These are phyloP conservation scores for Globisporangium rhizosaccharum DNA, from an alignment of 352 stramenopile genomes.

Conservation along the genomic window DNA sequence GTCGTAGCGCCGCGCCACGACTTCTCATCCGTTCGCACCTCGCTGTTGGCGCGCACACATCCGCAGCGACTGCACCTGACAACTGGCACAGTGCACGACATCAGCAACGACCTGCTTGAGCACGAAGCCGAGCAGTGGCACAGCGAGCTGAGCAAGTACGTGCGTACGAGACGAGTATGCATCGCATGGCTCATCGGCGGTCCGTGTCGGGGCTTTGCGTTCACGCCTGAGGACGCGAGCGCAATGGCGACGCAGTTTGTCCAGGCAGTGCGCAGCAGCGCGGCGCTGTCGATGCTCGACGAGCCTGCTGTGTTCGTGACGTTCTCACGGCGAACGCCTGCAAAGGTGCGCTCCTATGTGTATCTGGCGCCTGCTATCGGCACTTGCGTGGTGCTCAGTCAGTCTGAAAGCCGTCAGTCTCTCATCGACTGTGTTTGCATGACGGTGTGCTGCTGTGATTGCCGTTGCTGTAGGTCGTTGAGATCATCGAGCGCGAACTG, in stretches of 20 bases:
- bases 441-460: not conserved
- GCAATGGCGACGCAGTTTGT: constrained; percentile 43
- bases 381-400: not conserved
- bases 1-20: constrained; percentile 61
- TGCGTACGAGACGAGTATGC: constrained; percentile 11
- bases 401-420: not conserved
- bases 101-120: constrained; percentile 22
- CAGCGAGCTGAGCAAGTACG: not conserved
- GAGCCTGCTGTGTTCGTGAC: constrained; percentile 43
- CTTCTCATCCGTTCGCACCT: constrained; percentile 11
- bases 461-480: constrained; percentile 22
- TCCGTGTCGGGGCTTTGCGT: constrained; percentile 56
- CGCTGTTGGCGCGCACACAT: not conserved
- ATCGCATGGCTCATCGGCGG: constrained; percentile 60
- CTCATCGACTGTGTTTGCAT: not conserved
- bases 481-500: constrained; percentile 25
- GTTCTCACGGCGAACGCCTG: constrained; percentile 60
- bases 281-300: too few species aligned
- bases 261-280: constrained; percentile 4
- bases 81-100: constrained; percentile 43
- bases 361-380: not conserved
- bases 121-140: constrained; percentile 21
- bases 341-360: constrained; percentile 12
- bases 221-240: constrained; percentile 26
- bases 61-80: constrained; percentile 38